phyloP scores from a whole-genome alignment of 371 early-diverging fungal species.

The Basidiobolus meristosporus region DNA sequence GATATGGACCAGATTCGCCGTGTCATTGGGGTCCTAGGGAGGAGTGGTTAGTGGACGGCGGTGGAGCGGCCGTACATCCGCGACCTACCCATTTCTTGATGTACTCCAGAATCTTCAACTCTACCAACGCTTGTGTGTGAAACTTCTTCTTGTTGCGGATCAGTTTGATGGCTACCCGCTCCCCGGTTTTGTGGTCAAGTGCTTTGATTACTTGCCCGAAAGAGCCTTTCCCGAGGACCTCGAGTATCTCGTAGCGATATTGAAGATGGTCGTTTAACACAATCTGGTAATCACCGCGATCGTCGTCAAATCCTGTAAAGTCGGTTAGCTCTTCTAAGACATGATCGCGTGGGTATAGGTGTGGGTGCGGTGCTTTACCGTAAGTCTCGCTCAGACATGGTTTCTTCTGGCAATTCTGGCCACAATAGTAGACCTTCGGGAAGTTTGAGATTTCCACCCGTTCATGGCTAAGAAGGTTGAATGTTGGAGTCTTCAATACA shows the following conservation, averaged over 20 bases:
- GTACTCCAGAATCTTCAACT: conserved; percentile 74
- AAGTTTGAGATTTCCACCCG: conserved; percentile 63
- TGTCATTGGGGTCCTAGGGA: conserved; percentile 61
- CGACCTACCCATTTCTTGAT: conserved; percentile 42
- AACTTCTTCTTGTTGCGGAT: conserved; percentile 91
- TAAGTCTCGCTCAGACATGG: conserved; percentile 6
- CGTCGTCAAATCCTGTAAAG: conserved; percentile 65
- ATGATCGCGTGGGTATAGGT: no score
- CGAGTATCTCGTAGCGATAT: conserved; percentile 82
- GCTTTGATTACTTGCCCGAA: conserved; percentile 96
- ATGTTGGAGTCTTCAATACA: no score
- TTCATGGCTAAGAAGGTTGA: conserved; percentile 23
- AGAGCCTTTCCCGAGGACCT: conserved; percentile 85
- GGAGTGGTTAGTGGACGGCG: background rate
- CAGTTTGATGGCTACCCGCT: conserved; percentile 82
- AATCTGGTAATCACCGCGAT: conserved; percentile 81
- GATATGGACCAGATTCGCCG: conserved; percentile 67
- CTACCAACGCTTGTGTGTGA: conserved; percentile 86
- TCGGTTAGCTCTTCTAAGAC: no score
- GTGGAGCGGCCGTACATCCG: background rate
- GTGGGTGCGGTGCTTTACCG: no score
- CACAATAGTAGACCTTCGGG: conserved; percentile 68
- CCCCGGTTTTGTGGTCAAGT: conserved; percentile 73
- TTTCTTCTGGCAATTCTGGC: conserved; percentile 39
- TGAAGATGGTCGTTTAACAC: conserved; percentile 71